These are phyloP conservation scores for Sparassis latifolia DNA, from an alignment of 1,284 basidiomycete species.

Conservation along the genomic window DNA sequence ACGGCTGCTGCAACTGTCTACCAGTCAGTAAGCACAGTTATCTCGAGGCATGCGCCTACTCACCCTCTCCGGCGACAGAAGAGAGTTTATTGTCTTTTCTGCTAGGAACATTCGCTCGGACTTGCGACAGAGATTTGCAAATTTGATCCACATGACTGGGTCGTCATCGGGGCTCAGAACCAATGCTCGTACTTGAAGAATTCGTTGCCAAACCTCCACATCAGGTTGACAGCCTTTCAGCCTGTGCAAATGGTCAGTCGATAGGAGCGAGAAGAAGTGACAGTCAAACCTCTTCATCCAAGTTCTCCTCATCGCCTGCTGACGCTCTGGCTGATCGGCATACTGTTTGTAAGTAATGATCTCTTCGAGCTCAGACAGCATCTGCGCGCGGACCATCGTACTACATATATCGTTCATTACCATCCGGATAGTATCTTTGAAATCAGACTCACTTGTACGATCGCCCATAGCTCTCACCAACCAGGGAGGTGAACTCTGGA, in stretches of 20 bases:
- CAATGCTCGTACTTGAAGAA: constrained; percentile 92
- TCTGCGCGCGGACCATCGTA: constrained; percentile 95
- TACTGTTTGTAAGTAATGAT: constrained; percentile 95
- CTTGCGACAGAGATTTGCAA: constrained; percentile 84
- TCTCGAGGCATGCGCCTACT: constrained; percentile 8
- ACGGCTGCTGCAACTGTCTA: constrained; percentile 12
- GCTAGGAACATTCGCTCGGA: constrained; percentile 85
- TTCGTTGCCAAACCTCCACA: constrained; percentile 98
- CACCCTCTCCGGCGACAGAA: constrained; percentile 67
- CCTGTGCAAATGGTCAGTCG: constrained; percentile 33
- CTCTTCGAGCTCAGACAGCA: constrained; percentile 97
- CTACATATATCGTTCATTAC: constrained; percentile 32
- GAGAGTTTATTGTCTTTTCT: constrained; percentile 94
- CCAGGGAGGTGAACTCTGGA: constrained; percentile 87
- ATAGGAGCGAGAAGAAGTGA: constrained; percentile 1
- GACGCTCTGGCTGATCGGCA: constrained; percentile 90
- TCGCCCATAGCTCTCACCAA: constrained; percentile 93
- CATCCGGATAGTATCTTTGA: constrained; percentile 5
- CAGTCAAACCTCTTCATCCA: constrained; percentile 82
- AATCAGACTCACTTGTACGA: constrained; percentile 77
- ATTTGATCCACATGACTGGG: constrained; percentile 96
- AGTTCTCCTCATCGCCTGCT: constrained; percentile 80
- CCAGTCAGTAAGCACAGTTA: neutral
- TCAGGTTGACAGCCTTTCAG: constrained; percentile 96
- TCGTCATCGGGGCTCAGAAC: constrained; percentile 94